Evolutionary conservation across 768 basidiomycete genomes (phyloP), one percentile per base, ranked within the genome.

Genomic region (Naematelia encephala): DNA sequence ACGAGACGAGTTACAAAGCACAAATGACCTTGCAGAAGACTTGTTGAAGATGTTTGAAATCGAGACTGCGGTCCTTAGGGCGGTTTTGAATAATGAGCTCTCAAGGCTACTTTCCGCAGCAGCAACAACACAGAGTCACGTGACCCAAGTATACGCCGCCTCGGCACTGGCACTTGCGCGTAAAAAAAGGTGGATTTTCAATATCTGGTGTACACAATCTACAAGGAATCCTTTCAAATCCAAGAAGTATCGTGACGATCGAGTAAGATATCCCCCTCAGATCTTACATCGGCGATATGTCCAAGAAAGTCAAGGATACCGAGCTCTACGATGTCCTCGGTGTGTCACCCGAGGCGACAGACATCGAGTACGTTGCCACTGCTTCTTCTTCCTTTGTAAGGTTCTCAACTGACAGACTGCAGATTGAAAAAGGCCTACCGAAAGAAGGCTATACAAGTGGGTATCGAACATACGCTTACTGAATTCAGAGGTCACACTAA

Each of bases 361-460:
- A 78, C 21, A 69, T 75, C 22, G 76, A 78, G 73, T 74, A 57
- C 52, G 66, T 62, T 19, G n/a, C 22, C 44, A 26, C 22, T 39
- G n/a, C 5, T 16, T 16, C 50, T 39, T 34, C 27, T n/a, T 29
- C 26, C 29, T 25, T 56, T 45, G 3, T 28, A 12, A 22, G 23
- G 26, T 30, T n/a, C n/a, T n/a, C n/a, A 16, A 48, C 62, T 62
- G 57, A 57, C n/a, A 11, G 5, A 25, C 10, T 25, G 27, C 60
- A 74, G 72, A 56, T 78, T 98, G 64, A 97, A 97, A 82, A 98
- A 92, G 79, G 93, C 89, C 1, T 97, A 97, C 78, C 81, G 94
- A 64, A 94, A 88, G 77, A 86, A 88, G 68, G 92, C 94, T 21
- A 93, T 97, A 83, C 88, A 88, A 83, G 91, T 89, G 57, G 61